Percentiles rank a stretch among this genome's conserved stretches.
Conservation (phyloP, 345 rosid species). For the Syzygium jambos region DNA sequence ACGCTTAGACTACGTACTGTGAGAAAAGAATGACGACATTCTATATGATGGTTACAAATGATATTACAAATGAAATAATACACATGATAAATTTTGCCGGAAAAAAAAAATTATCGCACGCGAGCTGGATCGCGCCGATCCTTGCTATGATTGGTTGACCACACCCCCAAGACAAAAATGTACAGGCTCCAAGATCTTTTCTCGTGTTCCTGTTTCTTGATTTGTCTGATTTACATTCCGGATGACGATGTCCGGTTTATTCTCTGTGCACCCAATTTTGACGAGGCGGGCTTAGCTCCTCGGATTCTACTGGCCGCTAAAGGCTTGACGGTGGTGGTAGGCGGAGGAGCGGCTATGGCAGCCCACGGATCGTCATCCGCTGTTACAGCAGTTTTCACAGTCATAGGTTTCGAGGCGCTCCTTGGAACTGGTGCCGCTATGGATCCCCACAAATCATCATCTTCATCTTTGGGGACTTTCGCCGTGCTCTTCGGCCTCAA, state of each 20-base stretch:
- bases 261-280: slow-evolving; percentile 83
- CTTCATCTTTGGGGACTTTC: slow-evolving; percentile 49
- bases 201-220: slow-evolving; percentile 2
- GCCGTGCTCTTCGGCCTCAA: slow-evolving; percentile 39
- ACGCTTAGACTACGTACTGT: not conserved
- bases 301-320: slow-evolving; percentile 65
- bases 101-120: slow-evolving; percentile 9
- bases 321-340: slow-evolving; percentile 74
- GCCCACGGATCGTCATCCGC: slow-evolving; percentile 85
- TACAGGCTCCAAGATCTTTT: slow-evolving; percentile 28
- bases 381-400: slow-evolving; percentile 35
- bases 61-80: slow-evolving; percentile 39
- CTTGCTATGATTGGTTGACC: not conserved
- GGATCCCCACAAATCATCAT: slow-evolving; percentile 94
- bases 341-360: slow-evolving; percentile 91
- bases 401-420: slow-evolving; percentile 58
- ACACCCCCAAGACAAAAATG: slow-evolving; percentile 15
- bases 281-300: slow-evolving; percentile 61
- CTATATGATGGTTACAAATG: slow-evolving; percentile 45
- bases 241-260: slow-evolving; percentile 75
- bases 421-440: slow-evolving; percentile 84
- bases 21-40: slow-evolving; percentile 18
- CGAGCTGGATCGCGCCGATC: not conserved
- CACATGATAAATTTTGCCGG: not conserved
- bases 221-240: slow-evolving; percentile 30